Percentiles rank a stretch among this genome's conserved stretches.
Evolutionary conservation across 257 asterid species (phyloP).

Genomic region (Solanum etuberosum): DNA sequence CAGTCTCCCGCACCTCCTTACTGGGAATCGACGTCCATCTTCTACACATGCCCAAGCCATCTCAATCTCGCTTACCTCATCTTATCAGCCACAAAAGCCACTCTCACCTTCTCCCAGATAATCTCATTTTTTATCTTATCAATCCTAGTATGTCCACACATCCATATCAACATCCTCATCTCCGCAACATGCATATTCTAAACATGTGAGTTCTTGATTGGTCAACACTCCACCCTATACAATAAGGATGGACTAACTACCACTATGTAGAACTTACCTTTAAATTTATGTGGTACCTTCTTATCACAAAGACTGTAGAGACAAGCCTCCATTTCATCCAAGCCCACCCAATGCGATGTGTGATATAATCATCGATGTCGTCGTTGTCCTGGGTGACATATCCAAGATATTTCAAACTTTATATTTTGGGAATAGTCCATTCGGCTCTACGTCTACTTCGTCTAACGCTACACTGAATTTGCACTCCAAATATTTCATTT

Average conservation of each 20-base stretch:
- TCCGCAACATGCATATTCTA: neutral
- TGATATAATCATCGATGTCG: neutral
- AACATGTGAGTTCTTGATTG: neutral
- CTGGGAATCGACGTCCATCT: too few relatives aligned
- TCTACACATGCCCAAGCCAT: neutral
- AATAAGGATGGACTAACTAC: too few relatives aligned
- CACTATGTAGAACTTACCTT: neutral
- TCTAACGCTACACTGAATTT: neutral
- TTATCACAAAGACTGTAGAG: neutral
- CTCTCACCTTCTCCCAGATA: neutral
- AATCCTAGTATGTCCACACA: neutral
- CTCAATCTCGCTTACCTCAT: too few relatives aligned
- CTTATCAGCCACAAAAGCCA: neutral
- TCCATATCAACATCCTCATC: neutral
- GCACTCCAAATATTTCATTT: too few relatives aligned
- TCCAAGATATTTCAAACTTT: neutral
- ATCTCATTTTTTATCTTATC: neutral
- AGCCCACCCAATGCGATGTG: neutral
- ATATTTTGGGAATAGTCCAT: rapidly evolving
- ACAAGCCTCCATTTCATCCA: neutral
- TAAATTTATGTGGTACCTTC: neutral
- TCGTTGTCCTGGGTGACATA: neutral
- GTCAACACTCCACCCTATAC: too few relatives aligned
- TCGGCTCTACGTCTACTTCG: neutral
- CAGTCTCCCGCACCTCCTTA: neutral